Base-by-base conservation (phyloP, 306 rosid species). In the Spatholobus suberectus region DNA sequence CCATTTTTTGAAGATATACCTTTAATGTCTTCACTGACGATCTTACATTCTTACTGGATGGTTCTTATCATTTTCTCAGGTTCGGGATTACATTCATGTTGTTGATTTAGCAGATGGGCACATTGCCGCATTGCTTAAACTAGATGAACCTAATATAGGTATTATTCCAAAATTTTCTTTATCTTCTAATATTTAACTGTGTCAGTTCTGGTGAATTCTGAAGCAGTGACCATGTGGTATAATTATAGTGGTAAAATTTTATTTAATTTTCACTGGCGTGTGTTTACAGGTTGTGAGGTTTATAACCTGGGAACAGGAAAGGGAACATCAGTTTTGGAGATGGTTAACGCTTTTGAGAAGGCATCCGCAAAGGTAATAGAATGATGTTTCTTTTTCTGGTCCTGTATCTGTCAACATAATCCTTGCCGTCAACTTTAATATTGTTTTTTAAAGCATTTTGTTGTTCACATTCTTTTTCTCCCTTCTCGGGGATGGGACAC, bases 41-140 rank as follows among this genome's bases (percentile, higher is more conserved):
- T 81, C 76, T 76, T 69, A 58, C 40, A 55, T 41, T 81, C 76
- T 76, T 69, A 71, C 12, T 65, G 61, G 34, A 78, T 75, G n/a
- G 32, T 62, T 85, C 72, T 79, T 63, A 4, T 78, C 35, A 44
- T 51, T 86, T 76, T 85, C 32, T 71, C 94, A 96, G 99, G 99
- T 94, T 40, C 97, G 98, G 46, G 99, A 96, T 85, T 96, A 90
- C 84, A 90, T 96, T 87, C 99, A 96, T 57, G 98, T 96, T 21
- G 92, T 91, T 87, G 98, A 96, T 86, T 89, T 96, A 86, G 98
- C 99, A 54, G 94, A 94, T 79, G 99, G 98, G 46, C 99, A 96
- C 86, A 96, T 94, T 51, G 98, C 98, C 76, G 98, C 99, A 27
- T 72, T 96, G 89, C 81, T 40, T 79, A 96, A 96, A 89, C 72